Base-by-base conservation (phyloP, 768 basidiomycete species). In the Tylopilus balloui region DNA sequence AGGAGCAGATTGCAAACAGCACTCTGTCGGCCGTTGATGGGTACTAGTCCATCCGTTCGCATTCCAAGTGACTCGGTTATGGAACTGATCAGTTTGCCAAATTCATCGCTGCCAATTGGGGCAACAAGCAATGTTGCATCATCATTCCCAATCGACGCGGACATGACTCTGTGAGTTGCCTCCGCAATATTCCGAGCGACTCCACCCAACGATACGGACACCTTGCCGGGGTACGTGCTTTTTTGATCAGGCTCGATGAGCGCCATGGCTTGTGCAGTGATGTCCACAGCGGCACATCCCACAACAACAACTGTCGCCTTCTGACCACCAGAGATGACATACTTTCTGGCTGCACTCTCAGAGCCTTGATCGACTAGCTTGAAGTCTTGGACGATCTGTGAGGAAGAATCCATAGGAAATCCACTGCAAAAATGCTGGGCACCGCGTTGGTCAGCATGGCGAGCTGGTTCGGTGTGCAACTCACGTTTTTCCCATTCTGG, bases 131-230 rank as follows among this genome's bases (percentile, higher is more conserved):
- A 54, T 1, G 79, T 74, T 6, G 74, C 67, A 12, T 54, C 24
- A 15, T 59, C 48, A 12, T 47, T 50, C 17, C 59, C 56, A 9
- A 68, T 56, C 7, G 68, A 65, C 32, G 41, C 52, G 36, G 69
- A 60, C 51, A 83, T 62, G 6, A 86, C 65, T 24, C 88, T 80
- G 63, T 89, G 83, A 6, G 92, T 78, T 1, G 92, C 90, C 65
- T 97, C 93, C 3, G 94, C 88, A 36, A 99, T 81, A 64, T 99
- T 99, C n/a, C 94, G 83, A 1, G 80, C 93, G 13, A 99, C 95
- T 24, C 95, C 95, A 1, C 95, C 95, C 6, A 89, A 71, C 0
- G 86, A 78, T 32, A 94, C 52, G 14, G 73, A 70, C 21, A 98
- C 80, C 12, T 64, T 71, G 10, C 96, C 96, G 0, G 92, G 92